Conservation (phyloP, 2,329 filamentous ascomycete species). For the Fusarium fujikuroi region DNA sequence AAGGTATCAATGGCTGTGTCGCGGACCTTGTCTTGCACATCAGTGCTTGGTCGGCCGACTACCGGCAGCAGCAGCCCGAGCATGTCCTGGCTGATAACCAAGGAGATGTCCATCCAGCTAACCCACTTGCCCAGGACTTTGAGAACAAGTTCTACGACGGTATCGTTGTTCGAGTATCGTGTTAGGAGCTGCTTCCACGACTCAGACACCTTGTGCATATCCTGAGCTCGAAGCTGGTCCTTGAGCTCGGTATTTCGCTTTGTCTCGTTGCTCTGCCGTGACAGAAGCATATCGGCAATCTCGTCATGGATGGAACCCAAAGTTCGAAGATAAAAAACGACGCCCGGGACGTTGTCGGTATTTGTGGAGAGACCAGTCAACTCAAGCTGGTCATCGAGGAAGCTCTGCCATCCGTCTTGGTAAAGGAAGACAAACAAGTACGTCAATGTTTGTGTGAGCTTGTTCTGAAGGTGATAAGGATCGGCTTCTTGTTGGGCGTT, state of each 20-base stretch:
- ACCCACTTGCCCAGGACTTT: conserved; percentile 97
- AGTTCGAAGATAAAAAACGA: conserved; percentile 88
- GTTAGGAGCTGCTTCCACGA: conserved; percentile 93
- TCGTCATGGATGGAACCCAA: conserved; percentile 94
- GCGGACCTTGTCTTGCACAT: conserved; percentile 80
- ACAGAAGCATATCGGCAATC: conserved; percentile 91
- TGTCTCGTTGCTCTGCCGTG: conserved; percentile 79
- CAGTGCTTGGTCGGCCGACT: conserved; percentile 76
- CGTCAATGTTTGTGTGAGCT: conserved; percentile 94
- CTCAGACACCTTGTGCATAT: conserved; percentile 86
- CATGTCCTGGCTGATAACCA: conserved; percentile 91
- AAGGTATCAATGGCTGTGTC: conserved; percentile 94
- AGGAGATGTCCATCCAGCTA: conserved; percentile 96
- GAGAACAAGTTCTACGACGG: conserved; percentile 85
- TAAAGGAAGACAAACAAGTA: conserved; percentile 93
- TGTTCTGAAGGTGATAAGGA: conserved; percentile 86
- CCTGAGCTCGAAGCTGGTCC: conserved; percentile 85
- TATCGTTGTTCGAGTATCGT: conserved; percentile 77
- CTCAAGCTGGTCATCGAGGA: conserved; percentile 88
- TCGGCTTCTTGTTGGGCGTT: conserved; percentile 71
- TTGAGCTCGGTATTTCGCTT: conserved; percentile 91
- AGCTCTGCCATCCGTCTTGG: conserved; percentile 84
- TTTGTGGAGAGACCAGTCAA: conserved; percentile 74
- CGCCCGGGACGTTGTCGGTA: conserved; percentile 77
- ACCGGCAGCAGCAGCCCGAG: conserved; percentile 86